These are phyloP conservation scores for Nicotiana attenuata DNA, from an alignment of 257 asterid genomes.

Conservation along the genomic window DNA sequence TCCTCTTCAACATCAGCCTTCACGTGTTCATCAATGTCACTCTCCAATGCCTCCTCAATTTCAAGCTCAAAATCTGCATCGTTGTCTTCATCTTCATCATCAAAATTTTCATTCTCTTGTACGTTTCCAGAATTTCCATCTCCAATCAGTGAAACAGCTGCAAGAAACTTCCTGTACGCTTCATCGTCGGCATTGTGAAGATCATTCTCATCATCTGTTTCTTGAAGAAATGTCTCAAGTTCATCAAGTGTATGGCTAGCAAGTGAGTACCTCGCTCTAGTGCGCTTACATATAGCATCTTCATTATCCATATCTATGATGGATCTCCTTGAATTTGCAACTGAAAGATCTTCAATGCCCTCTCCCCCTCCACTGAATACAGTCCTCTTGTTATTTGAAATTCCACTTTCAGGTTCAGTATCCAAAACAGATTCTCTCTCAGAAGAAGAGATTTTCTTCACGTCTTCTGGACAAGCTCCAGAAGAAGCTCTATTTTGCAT, in stretches of 20 bases:
- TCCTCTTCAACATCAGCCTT: conserved; percentile 36
- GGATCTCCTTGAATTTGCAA: conserved; percentile 28
- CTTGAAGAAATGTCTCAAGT: conserved; percentile 95
- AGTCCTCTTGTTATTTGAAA: conserved; percentile 29
- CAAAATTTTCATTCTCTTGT: conserved; percentile 54
- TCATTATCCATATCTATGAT: conserved; percentile 48
- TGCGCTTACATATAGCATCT: conserved; percentile 84
- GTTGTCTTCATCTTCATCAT: conserved; percentile 95
- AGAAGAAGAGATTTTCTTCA: conserved; percentile 12
- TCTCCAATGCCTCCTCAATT: conserved; percentile 95
- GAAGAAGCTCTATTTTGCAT: conserved; percentile 38
- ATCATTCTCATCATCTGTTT: conserved; percentile 95
- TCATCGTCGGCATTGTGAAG: conserved; percentile 80
- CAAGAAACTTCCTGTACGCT: conserved; percentile 85
- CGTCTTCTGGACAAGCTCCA: conserved; percentile 19
- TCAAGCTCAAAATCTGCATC: conserved; percentile 99
- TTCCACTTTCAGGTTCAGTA: conserved; percentile 28
- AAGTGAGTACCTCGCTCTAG: conserved; percentile 98
- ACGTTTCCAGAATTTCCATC: conserved; percentile 45
- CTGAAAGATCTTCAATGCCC: conserved; percentile 16
- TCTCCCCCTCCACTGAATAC: conserved; percentile 23
- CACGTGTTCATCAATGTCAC: conserved; percentile 62
- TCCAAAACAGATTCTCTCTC: too few relatives aligned
- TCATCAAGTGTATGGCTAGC: conserved; percentile 93
- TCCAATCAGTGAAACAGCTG: conserved; percentile 73